These are phyloP conservation scores for Coemansia sp. DNA, from an alignment of 192 early-diverging fungal species.

Conservation along the genomic window DNA sequence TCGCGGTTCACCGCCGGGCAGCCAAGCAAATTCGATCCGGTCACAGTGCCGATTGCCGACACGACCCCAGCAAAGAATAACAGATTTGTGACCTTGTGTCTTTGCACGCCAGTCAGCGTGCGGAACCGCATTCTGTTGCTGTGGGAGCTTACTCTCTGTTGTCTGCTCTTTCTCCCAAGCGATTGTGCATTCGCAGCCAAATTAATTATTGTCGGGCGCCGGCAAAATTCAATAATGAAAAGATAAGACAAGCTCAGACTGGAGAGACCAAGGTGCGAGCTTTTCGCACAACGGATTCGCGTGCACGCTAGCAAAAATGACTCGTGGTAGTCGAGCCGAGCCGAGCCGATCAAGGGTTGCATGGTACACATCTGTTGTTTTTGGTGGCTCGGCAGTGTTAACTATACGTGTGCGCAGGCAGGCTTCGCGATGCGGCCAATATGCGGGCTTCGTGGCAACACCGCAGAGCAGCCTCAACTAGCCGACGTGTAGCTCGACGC, in stretches of 20 bases:
- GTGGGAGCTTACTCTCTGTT: no score
- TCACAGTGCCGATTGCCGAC: conserved; percentile 43
- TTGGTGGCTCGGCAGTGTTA: no score
- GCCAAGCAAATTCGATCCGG: conserved; percentile 43
- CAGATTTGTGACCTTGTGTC: conserved; percentile 45
- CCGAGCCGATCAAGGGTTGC: not conserved
- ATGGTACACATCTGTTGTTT: not conserved
- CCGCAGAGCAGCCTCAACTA: conserved; percentile 34
- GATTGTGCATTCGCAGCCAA: not conserved
- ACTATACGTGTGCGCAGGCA: no score
- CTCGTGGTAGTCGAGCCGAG: not conserved
- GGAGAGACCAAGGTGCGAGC: not conserved
- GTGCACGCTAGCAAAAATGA: not conserved
- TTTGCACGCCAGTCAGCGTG: conserved; percentile 41
- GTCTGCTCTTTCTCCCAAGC: no score
- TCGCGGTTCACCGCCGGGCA: conserved; percentile 46
- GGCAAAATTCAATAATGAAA: not conserved
- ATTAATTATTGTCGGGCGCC: not conserved
- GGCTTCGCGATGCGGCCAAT: not conserved
- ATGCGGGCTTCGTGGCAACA: conserved; percentile 41
- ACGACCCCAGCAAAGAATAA: conserved; percentile 39
- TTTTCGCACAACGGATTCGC: not conserved
- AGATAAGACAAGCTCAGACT: not conserved
- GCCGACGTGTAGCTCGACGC: conserved; percentile 31
- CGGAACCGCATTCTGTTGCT: conserved; percentile 38